phyloP scores from a whole-genome alignment of 805 yeast species.

The Suhomyces canberraensis region DNA sequence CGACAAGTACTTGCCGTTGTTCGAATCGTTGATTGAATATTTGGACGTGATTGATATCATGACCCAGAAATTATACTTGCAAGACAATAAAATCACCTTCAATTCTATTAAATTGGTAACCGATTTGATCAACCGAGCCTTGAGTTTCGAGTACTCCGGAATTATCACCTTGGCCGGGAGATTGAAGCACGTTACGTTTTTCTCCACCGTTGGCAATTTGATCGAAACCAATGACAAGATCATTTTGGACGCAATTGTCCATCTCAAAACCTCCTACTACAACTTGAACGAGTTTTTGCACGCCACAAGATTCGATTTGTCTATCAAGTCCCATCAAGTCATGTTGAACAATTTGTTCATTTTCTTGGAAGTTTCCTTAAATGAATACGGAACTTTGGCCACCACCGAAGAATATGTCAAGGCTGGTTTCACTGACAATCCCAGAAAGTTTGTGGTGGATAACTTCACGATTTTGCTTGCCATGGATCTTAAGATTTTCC shows the following conservation, averaged over 20 bases:
- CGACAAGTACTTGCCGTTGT: constrained; percentile 35
- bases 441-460: constrained; percentile 39
- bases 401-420: constrained; percentile 42
- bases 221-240: constrained; percentile 36
- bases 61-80: constrained; percentile 39
- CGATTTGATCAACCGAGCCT: constrained; percentile 41
- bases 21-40: constrained; percentile 34
- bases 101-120: constrained; percentile 45
- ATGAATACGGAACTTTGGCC: constrained; percentile 42
- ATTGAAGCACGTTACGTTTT: constrained; percentile 46
- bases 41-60: constrained; percentile 42
- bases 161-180: constrained; percentile 45
- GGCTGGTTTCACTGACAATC: constrained; percentile 47
- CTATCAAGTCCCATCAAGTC: constrained; percentile 36
- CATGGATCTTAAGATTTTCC: constrained; percentile 52
- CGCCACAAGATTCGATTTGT: constrained; percentile 33
- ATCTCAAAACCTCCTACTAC: constrained; percentile 32
- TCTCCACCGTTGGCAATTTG: constrained; percentile 40
- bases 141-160: constrained; percentile 40
- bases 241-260: constrained; percentile 27
- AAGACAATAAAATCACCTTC: constrained; percentile 42
- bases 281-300: constrained; percentile 36
- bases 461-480: constrained; percentile 50
- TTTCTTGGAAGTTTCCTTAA: constrained; percentile 37
- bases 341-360: constrained; percentile 40